Evolutionary conservation across 148 eudicot species (phyloP), one percentile per base, ranked within the genome.

Genomic region (Suaeda aralocaspica): DNA sequence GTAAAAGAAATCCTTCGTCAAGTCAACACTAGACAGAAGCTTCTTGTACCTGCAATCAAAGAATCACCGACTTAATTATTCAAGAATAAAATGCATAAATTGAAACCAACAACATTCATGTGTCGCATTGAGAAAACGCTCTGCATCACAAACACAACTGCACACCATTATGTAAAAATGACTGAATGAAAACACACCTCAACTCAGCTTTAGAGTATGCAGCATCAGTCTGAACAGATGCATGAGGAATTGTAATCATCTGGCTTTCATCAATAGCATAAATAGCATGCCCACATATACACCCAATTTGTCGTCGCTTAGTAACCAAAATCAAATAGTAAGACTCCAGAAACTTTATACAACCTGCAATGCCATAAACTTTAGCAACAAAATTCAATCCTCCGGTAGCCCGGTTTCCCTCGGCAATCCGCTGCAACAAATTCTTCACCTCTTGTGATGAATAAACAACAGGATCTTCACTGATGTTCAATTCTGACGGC

Each of bases 1-100:
- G 79, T 82, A 94, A 91, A 89, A 94, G 79, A 94, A 94, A 82
- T 94, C 99, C 85, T 89, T 91, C 29, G 90, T 89, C 93, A 94
- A 82, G 73, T 94, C 99, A 29, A 94, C 99, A 84, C 96, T 87
- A 58, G 96, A 87, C 71, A 94, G 76, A 68, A 94, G 99, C 87
- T 94, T 94, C 86, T 87, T 94, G 90, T 94, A 94, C 97, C 99
- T 94, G 91, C 80, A 87, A 67, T 53, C 70, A 42, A 19, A 48
- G 49, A 57, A 11, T 33, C 34, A 30, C 48, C 11, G 28, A 29
- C 64, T 36, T 42, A 14, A 30, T 15, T 49, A 65, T 30, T 56
- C 36, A 63, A 53, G 8, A 9, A 36, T 36, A 8, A 36, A 36
- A 8, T 36, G 41, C 8, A 8, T 8, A 36, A 36, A 36, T 8